These are phyloP conservation scores for Penicillium samsonianum DNA, from an alignment of 495 filamentous ascomycete genomes.

Conservation along the genomic window DNA sequence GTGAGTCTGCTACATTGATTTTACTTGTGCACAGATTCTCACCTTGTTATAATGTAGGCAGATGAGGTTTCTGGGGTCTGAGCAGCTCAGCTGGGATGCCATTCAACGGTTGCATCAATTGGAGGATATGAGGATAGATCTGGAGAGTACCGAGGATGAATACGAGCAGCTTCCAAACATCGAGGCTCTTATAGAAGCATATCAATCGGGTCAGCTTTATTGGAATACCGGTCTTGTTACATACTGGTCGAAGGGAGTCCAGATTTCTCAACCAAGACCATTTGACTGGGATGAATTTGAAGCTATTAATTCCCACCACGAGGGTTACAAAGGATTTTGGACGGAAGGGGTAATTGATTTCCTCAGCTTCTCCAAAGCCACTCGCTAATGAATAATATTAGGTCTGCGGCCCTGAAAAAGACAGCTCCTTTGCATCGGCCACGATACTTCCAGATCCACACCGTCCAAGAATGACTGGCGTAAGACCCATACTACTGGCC, in stretches of 20 bases:
- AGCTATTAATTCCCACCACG: background rate
- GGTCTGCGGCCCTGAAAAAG: background rate
- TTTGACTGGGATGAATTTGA: constrained; percentile 17
- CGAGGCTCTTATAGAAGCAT: constrained; percentile 5
- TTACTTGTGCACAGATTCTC: background rate
- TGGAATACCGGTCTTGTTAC: constrained; percentile 6
- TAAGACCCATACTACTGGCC: background rate
- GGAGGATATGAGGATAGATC: constrained; percentile 2
- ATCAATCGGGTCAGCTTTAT: background rate
- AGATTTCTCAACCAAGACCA: background rate
- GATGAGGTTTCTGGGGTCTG: background rate
- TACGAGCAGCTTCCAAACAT: constrained; percentile 7
- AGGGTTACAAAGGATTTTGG: constrained; percentile 6
- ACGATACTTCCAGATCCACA: background rate
- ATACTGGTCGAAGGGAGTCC: constrained; percentile 11
- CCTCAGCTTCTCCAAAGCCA: background rate
- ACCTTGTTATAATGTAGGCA: background rate
- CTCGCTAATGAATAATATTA: background rate
- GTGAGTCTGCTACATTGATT: background rate
- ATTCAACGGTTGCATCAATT: background rate
- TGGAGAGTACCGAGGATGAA: background rate
- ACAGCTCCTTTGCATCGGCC: background rate
- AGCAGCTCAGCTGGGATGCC: background rate
- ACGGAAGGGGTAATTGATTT: background rate
- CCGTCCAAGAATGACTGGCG: background rate